Evolutionary conservation across 2,329 filamentous ascomycete species (phyloP), one percentile per base, ranked within the genome.

Genomic region (Penicillium griseofulvum): DNA sequence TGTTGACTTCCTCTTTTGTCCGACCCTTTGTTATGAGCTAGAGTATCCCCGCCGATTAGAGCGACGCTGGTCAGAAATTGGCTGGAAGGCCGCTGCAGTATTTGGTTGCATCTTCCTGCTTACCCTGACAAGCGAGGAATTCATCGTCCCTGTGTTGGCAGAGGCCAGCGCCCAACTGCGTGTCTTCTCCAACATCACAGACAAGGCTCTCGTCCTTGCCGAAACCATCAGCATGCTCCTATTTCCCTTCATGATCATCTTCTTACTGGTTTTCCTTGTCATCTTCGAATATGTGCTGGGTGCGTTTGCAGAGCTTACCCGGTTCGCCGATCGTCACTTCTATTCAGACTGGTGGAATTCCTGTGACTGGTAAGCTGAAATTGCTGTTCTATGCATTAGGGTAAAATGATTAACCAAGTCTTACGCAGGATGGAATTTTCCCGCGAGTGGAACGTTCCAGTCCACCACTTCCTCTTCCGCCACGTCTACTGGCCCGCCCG

Each of bases 201-300:
- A 97, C 59, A 85, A 84, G 53, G 80, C 85, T 3, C 83, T 99
- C 56, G 86, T 97, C 62, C 81, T 99, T 24, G 85, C 89, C 28
- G 94, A 97, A 79, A 91, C 89, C 14, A 92, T 96, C 69, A 93
- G 89, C 54, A 87, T 90, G 80, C 84, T 99, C 17, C 83, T 99
- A 22, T 97, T 97, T 75, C 94, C 94, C 3, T 99, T 97, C 74
- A 97, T 97, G 90, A 82, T 97, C 58, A 96, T 88, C 4, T 95
- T 97, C 72, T 80, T 97, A 5, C 85, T 97, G 45, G 92, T 97
- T 52, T 99, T 99, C 78, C 86, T 99, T 55, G 91, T 97, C 73
- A 97, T 97, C 67, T 99, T 97, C 73, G 94, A 99, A 74, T 99
- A 97, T 74, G 83, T 96, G 11, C 84, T 97, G 33, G 94, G 93